These are phyloP conservation scores for Amauroascus verrucosus DNA, from an alignment of 2,329 filamentous ascomycete genomes.

Conservation along the genomic window DNA sequence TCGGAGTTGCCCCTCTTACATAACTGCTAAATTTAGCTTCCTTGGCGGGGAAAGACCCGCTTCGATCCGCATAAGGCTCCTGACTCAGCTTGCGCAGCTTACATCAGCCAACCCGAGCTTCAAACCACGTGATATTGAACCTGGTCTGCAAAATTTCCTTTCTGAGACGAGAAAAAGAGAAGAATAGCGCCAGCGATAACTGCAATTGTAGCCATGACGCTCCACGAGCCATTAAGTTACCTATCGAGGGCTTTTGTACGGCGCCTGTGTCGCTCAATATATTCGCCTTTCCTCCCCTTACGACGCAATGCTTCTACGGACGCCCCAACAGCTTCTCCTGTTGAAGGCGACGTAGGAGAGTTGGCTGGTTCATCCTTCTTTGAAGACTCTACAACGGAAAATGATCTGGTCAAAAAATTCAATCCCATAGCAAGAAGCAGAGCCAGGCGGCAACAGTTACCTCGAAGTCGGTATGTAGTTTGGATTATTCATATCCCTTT, in stretches of 20 bases:
- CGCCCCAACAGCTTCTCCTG: constrained; percentile 25
- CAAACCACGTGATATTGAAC: constrained; percentile 6
- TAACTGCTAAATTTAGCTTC: not conserved
- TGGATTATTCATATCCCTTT: constrained; percentile 11
- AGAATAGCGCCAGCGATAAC: not conserved
- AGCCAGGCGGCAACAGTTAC: constrained; percentile 36
- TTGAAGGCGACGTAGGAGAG: constrained; percentile 39
- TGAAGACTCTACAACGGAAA: constrained; percentile 21
- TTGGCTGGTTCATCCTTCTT: constrained; percentile 31
- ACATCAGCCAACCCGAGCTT: not conserved
- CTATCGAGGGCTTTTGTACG: constrained; percentile 32
- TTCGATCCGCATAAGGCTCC: not conserved
- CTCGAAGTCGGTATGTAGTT: constrained; percentile 43
- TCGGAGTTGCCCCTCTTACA: constrained; percentile 3
- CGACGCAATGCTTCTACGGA: constrained; percentile 41
- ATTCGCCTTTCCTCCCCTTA: constrained; percentile 25
- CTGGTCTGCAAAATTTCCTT: constrained; percentile 9
- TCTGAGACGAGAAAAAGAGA: not conserved
- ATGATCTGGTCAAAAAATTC: constrained; percentile 35
- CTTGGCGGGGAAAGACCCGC: constrained; percentile 6
- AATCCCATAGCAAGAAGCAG: constrained; percentile 42
- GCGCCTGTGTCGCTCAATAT: constrained; percentile 25
- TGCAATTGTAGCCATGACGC: constrained; percentile 27
- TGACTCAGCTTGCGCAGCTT: constrained; percentile 9
- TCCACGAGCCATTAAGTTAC: constrained; percentile 31